Base-by-base conservation (phyloP, 2,329 filamentous ascomycete genomes). In the Ophiostoma fasciatum region DNA sequence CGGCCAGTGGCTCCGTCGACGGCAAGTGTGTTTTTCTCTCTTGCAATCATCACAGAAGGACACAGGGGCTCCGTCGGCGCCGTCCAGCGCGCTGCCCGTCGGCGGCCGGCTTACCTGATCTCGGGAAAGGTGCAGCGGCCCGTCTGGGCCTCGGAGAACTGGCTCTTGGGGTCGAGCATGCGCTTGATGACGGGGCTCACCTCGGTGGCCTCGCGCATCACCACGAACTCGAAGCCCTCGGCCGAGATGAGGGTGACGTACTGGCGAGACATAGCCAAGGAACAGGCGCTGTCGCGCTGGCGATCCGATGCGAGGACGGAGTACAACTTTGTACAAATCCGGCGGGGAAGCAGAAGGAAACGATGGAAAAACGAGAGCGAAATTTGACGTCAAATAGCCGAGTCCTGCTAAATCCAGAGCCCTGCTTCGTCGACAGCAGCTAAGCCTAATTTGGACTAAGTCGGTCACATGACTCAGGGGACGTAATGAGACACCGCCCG, bases 221-320 rank as follows among this genome's bases (percentile, higher is more conserved):
- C 66, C 44, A 82, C 72, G 52, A 82, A 87, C 60, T 84, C 79
- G 53, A 74, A 84, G 48, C 72, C 78, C 55, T 88, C 82, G 46
- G 64, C 68, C 1, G 80, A 84, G 28, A 85, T 66, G 35, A 88
- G 71, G 5, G 82, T 87, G 45, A 87, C 70, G 56, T 84, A 87
- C 50, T 82, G 75, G 57, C 68, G 72, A 8, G 45, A 39, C 35
- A 42, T 38, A 23, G 33, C 38, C 7, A 6, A n/a, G 23, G n/a
- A n/a, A n/a, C n/a, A n/a, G n/a, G n/a, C n/a, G n/a, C n/a, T n/a
- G n/a, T n/a, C n/a, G n/a, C n/a, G n/a, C n/a, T n/a, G n/a, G n/a
- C n/a, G n/a, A n/a, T n/a, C n/a, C n/a, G n/a, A n/a, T n/a, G n/a
- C n/a, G n/a, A n/a, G n/a, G n/a, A n/a, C n/a, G n/a, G n/a, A n/a